Evolutionary conservation across 306 rosid species (phyloP).

Genomic region (Geum urbanum): DNA sequence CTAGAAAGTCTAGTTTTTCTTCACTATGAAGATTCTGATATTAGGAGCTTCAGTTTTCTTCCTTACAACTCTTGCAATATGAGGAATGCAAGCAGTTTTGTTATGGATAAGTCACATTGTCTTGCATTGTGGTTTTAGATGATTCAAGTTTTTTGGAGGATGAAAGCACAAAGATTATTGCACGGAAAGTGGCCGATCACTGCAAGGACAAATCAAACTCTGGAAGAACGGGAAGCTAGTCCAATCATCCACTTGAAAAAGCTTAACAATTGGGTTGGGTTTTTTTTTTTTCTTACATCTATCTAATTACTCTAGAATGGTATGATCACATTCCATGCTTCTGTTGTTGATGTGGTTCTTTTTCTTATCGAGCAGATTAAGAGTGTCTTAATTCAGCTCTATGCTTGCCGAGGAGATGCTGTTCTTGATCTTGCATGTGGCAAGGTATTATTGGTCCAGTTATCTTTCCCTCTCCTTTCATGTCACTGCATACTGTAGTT

Average conservation of each 20-base stretch:
- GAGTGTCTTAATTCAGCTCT: constrained; percentile 94
- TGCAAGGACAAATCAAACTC: constrained; percentile 85
- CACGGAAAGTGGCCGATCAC: constrained; percentile 94
- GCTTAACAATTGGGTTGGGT: constrained; percentile 82
- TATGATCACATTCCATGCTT: neutral
- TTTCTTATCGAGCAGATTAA: constrained; percentile 60
- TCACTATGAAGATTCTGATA: constrained; percentile 8
- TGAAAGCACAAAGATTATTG: constrained; percentile 71
- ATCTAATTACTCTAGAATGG: neutral
- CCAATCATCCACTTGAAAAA: constrained; percentile 88
- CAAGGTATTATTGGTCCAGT: constrained; percentile 56
- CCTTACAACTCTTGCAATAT: neutral
- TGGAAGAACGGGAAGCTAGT: constrained; percentile 87
- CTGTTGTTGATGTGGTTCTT: constrained; percentile 10
- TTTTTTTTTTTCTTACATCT: constrained; percentile 3
- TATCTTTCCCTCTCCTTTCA: constrained; percentile 5
- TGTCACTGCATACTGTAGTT: neutral
- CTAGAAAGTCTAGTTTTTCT: no score
- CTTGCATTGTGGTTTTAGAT: constrained; percentile 43
- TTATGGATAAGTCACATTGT: constrained; percentile 13
- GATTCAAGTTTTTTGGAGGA: constrained; percentile 74
- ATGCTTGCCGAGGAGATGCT: constrained; percentile 78
- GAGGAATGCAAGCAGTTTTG: constrained; percentile 2
- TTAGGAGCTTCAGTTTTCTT: neutral
- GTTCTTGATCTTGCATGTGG: constrained; percentile 98